phyloP scores from a whole-genome alignment of 768 basidiomycete genomes.

The Xerocomellus chrysenteron region DNA sequence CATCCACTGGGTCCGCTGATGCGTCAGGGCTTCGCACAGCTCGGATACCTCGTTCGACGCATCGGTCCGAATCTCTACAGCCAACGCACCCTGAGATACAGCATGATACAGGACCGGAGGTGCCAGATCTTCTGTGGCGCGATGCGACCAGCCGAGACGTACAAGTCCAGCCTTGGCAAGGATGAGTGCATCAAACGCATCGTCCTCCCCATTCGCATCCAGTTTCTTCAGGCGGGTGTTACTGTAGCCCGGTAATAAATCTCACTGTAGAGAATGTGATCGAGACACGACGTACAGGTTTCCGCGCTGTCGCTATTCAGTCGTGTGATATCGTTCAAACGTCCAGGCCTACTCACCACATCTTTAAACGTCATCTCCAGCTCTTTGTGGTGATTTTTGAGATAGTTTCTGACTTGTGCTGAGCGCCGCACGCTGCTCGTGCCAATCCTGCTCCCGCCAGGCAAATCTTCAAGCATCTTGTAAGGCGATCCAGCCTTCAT shows the following conservation, averaged over 20 bases:
- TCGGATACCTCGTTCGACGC: constrained; percentile 57
- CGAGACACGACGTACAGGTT: constrained; percentile 63
- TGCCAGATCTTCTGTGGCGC: constrained; percentile 70
- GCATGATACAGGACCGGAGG: constrained; percentile 83
- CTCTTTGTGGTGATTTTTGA: constrained; percentile 46
- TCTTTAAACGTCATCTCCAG: constrained; percentile 72
- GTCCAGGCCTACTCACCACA: constrained; percentile 58
- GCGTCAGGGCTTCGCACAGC: constrained; percentile 66
- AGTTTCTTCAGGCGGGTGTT: constrained; percentile 91
- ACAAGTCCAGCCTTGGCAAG: constrained; percentile 92
- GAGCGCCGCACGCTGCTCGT: constrained; percentile 92
- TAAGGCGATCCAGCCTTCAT: constrained; percentile 72
- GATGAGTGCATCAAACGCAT: constrained; percentile 83
- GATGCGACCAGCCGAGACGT: constrained; percentile 70
- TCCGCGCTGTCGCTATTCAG: constrained; percentile 57
- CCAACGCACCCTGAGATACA: constrained; percentile 93
- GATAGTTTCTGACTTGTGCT: constrained; percentile 82
- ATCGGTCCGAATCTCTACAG: constrained; percentile 74
- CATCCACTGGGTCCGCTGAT: constrained; percentile 73
- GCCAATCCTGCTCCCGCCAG: constrained; percentile 88
- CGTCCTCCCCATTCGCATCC: constrained; percentile 62
- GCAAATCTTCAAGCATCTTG: constrained; percentile 77
- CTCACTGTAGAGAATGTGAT: not conserved
- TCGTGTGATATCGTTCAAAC: not conserved
- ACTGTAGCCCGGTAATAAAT: constrained; percentile 38